Evolutionary conservation across 2,329 filamentous ascomycete genomes (phyloP), one percentile per base, ranked within the genome.

Genomic region (Huntiella omanensis): DNA sequence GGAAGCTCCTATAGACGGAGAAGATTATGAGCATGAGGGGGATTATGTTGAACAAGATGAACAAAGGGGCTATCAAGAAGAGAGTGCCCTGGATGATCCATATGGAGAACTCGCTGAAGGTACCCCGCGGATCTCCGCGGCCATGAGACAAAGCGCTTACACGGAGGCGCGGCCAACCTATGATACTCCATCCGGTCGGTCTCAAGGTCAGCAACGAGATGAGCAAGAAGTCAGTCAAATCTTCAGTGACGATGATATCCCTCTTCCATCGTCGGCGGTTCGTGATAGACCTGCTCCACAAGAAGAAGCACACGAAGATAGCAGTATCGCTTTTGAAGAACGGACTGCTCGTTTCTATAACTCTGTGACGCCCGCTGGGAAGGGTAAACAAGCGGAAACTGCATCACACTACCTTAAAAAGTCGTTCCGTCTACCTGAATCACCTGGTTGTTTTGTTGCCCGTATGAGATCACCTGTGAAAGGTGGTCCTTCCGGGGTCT

Each of bases 341-440:
- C 65, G 66, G 46, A 71, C 69, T 32, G 68, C 71, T 2, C 65
- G 70, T 12, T 61, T 78, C 13, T 32, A 39, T 32, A 33, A 15
- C 10, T 45, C 42, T 12, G 73, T 79, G 63, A 73, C 72, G 17
- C 72, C 75, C 65, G 76, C 71, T n/a, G 51, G 53, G 32, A 58
- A 60, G 44, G 55, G 56, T 16, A 55, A 66, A 55, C 73, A 76
- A 50, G 85, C 95, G 57, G 83, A 83, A 2, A 68, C 96, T 6
- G 71, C 98, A 36, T 88, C 96, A 60, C 83, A 82, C 49, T 70
- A 96, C n/a, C 74, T 93, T 4, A 87, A 96, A 66, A 95, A 92
- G 63, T 95, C 83, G 49, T 98, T 93, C 65, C 83, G 88, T 32
- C 71, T 98, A 17, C 84, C 92, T 61, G 85, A 88, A 4, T 98